Base-by-base conservation (phyloP, 2,329 filamentous ascomycete species). In the Cyclaneusma minus region DNA sequence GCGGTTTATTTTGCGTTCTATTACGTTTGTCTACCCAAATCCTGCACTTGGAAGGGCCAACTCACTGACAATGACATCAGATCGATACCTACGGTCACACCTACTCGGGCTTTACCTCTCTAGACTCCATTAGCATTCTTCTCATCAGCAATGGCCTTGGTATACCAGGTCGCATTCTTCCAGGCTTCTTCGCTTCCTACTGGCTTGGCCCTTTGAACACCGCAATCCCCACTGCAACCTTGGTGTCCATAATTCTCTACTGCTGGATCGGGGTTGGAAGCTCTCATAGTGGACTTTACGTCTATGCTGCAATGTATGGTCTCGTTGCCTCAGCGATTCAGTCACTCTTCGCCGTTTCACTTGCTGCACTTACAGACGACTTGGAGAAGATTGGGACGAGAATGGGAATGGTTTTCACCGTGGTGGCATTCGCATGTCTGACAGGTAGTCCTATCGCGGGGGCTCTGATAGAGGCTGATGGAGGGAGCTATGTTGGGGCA, bases 141-240 rank as follows among this genome's bases (percentile, higher is more conserved):
- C 35, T 68, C 22, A 48, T 64, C 13, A 56, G 68, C 42, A 70
- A 69, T 32, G 61, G 57, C 1, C 50, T 65, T 8, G 63, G 63
- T 0, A 39, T 67, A 4, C 36, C 59, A 6, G 60, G 60, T 5
- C 58, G 64, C 2, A 35, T 66, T 13, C 40, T 64, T 11, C 61
- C 62, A 1, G 58, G 51, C 22, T 45, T 55, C 7, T 35, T 63
- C 4, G 60, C 60, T 3, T 61, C 67, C 31, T 48, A 46, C 20
- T 60, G 47, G 31, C 50, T 58, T 3, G 65, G 67, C 1, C 51
- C 59, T 0, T 40, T 70, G 23, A 71, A 68, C 36, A 48, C 60
- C 4, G 40, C 67, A 14, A 54, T 64, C 14, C 52, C 62, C 6
- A 10, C 16, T 10, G 11, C 26, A 7, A 3, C 22, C n/a, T 34